Evolutionary conservation across 768 basidiomycete genomes (phyloP).

Genomic region (Podaxis sp.): DNA sequence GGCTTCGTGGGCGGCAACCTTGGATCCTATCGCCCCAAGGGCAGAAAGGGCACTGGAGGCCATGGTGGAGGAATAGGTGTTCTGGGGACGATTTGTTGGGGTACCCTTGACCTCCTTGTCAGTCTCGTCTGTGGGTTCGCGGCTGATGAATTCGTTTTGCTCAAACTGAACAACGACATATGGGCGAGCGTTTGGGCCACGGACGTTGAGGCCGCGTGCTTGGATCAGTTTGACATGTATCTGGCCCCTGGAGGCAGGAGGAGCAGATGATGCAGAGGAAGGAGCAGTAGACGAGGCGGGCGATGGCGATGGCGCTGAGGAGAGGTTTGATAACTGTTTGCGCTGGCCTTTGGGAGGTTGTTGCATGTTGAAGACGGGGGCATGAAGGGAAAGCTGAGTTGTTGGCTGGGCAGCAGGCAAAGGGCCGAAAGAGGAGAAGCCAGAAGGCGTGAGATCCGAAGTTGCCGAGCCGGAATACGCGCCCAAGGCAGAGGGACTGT

Average conservation of each 20-base stretch:
- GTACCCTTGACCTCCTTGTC: conserved; percentile 90
- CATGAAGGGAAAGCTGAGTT: conserved; percentile 75
- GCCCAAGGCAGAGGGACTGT: conserved; percentile 24
- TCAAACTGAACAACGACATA: conserved; percentile 99
- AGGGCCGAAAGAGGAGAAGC: conserved; percentile 44
- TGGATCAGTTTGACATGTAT: conserved; percentile 96
- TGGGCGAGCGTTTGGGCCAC: conserved; percentile 62
- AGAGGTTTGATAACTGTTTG: conserved; percentile 27
- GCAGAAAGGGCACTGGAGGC: conserved; percentile 67
- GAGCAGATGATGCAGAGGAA: conserved; percentile 22
- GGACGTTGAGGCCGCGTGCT: conserved; percentile 80
- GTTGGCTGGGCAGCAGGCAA: conserved; percentile 56
- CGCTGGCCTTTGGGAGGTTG: conserved; percentile 46
- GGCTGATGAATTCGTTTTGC: conserved; percentile 95
- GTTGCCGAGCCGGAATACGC: conserved; percentile 39
- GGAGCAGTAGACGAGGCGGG: conserved; percentile 31
- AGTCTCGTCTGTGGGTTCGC: conserved; percentile 82
- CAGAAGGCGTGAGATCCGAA: conserved; percentile 42
- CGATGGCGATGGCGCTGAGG: conserved; percentile 42
- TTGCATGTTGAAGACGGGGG: conserved; percentile 82
- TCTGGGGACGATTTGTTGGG: conserved; percentile 52
- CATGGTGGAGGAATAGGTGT: conserved; percentile 25
- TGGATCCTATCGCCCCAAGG: conserved; percentile 60
- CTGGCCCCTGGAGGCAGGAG: conserved; percentile 58
- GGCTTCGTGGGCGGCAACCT: conserved; percentile 38